These are phyloP conservation scores for Pleurotus salmoneostramineus DNA, from an alignment of 768 basidiomycete genomes.

Conservation along the genomic window DNA sequence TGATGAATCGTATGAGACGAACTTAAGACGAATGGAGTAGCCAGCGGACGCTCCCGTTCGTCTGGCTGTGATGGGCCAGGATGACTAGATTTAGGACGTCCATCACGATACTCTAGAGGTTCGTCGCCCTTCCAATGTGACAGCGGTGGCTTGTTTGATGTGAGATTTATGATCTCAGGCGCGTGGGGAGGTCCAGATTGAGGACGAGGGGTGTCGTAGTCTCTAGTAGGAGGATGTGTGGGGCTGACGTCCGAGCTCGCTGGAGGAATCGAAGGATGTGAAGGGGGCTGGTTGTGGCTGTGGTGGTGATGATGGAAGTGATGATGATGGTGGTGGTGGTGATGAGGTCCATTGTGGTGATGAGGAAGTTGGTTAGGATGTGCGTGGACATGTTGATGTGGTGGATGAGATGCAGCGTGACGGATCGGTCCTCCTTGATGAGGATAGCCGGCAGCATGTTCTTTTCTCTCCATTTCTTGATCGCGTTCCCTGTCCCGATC, in stretches of 20 bases:
- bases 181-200: slow-evolving; percentile 33
- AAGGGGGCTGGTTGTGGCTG: slow-evolving; percentile 9
- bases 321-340: slow-evolving; percentile 51
- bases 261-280: slow-evolving; percentile 10
- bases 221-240: slow-evolving; percentile 14
- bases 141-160: slow-evolving; percentile 31
- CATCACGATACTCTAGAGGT: slow-evolving; percentile 23
- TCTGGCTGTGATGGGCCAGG: slow-evolving; percentile 39
- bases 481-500: slow-evolving; percentile 19
- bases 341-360: slow-evolving; percentile 28
- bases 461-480: slow-evolving; percentile 15
- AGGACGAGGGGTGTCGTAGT: slow-evolving; percentile 29
- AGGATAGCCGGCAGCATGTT: slow-evolving; percentile 13
- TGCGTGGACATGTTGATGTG: slow-evolving; percentile 28
- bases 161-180: slow-evolving; percentile 50
- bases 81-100: slow-evolving; percentile 20
- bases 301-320: slow-evolving; percentile 44
- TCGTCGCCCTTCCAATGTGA: slow-evolving; percentile 38
- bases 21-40: slow-evolving; percentile 51
- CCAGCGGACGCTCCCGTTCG: slow-evolving; percentile 48
- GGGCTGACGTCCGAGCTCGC: slow-evolving; percentile 5
- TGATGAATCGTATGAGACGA: slow-evolving; percentile 35
- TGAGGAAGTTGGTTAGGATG: slow-evolving; percentile 23
- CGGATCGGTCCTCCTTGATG: slow-evolving; percentile 22
- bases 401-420: slow-evolving; percentile 13